These are phyloP conservation scores for Salix udensis DNA, from an alignment of 345 rosid genomes.

Conservation along the genomic window DNA sequence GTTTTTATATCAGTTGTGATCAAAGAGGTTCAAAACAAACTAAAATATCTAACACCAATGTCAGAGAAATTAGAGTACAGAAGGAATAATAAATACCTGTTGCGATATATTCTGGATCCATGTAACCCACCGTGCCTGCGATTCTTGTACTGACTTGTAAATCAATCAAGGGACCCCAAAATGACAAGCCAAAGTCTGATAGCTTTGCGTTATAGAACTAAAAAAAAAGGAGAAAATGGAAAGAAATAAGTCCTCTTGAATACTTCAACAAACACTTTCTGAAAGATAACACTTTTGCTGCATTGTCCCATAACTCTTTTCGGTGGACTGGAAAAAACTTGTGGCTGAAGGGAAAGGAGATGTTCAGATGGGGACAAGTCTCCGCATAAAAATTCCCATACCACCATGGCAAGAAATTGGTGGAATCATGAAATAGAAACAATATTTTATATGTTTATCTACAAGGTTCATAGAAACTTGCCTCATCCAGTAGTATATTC, in stretches of 20 bases:
- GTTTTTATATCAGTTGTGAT: too few species aligned
- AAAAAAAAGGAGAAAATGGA: background rate
- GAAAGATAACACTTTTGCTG: background rate
- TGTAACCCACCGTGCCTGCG: background rate
- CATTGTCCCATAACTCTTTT: background rate
- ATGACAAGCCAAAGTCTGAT: background rate
- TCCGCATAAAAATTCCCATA: too few species aligned
- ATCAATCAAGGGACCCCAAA: background rate
- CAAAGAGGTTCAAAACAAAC: background rate
- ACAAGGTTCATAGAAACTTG: background rate
- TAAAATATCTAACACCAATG: background rate
- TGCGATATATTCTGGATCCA: background rate
- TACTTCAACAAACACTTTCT: background rate
- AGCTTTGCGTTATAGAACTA: background rate
- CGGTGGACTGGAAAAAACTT: background rate
- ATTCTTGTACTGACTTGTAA: background rate
- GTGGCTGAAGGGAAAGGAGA: background rate
- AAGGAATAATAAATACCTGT: background rate
- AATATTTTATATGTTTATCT: too few species aligned
- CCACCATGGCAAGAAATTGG: too few species aligned
- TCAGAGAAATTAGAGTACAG: too few species aligned
- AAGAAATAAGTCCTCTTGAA: background rate
- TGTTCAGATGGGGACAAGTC: background rate
- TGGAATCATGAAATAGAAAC: background rate
- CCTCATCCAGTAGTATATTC: conserved; percentile 13